Conservation (phyloP, 2,329 filamentous ascomycete species). For the Rhinocladiella similis region DNA sequence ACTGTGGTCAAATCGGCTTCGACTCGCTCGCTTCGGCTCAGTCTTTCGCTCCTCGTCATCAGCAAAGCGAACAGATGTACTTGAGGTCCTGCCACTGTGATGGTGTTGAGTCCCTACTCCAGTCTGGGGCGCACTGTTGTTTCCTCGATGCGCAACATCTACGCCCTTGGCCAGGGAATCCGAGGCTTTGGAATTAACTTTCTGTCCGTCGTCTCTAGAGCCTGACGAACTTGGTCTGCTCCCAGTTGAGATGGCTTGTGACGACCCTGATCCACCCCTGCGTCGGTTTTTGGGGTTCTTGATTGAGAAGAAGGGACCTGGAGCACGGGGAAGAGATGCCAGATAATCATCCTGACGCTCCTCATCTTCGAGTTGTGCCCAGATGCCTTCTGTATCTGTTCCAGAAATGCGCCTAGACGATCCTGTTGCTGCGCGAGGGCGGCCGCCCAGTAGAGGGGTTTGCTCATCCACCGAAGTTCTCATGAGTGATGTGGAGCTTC, state of each 20-base stretch:
- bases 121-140: slow-evolving; percentile 14
- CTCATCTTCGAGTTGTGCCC: slow-evolving; percentile 82
- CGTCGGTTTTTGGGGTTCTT: slow-evolving; percentile 12
- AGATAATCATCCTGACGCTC: slow-evolving; percentile 44
- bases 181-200: background rate
- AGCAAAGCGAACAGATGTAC: slow-evolving; percentile 21
- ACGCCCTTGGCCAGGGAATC: background rate
- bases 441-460: slow-evolving; percentile 29
- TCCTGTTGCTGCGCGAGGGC: slow-evolving; percentile 31
- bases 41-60: slow-evolving; percentile 6
- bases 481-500: slow-evolving; percentile 27
- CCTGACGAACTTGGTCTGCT: slow-evolving; percentile 13
- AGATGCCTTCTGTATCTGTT: slow-evolving; percentile 69
- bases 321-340: slow-evolving; percentile 33
- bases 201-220: slow-evolving; percentile 1
- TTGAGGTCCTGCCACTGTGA: background rate
- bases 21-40: slow-evolving; percentile 3
- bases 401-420: slow-evolving; percentile 42
- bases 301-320: slow-evolving; percentile 23
- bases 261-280: slow-evolving; percentile 23
- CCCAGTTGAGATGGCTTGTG: slow-evolving; percentile 19
- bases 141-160: slow-evolving; percentile 2
- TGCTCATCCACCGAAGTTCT: slow-evolving; percentile 33
- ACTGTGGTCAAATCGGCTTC: slow-evolving; percentile 18
- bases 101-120: background rate